Percentiles rank a stretch among this genome's conserved stretches.
Evolutionary conservation across 345 rosid genomes (phyloP).

Genomic region (Excoecaria cochinchinensis): DNA sequence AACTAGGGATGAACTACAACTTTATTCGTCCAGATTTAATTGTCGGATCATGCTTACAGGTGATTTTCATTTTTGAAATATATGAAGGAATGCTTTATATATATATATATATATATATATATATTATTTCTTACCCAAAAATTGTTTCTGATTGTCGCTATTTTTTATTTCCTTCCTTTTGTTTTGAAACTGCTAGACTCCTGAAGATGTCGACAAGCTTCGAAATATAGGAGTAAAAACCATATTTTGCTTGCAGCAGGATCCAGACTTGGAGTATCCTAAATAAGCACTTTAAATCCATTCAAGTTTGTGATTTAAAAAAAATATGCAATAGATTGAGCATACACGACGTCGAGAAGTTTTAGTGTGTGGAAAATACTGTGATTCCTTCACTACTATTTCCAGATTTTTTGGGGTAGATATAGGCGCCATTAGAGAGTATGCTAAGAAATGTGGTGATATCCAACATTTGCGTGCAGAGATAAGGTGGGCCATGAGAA

Average conservation of each 20-base stretch:
- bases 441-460: slow-evolving; percentile 52
- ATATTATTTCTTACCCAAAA: neutral
- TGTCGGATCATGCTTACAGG: slow-evolving; percentile 98
- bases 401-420: slow-evolving; percentile 91
- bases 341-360: neutral
- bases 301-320: slow-evolving; percentile 4
- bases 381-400: slow-evolving; percentile 42
- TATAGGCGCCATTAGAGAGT: slow-evolving; percentile 66
- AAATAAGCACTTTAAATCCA: slow-evolving; percentile 12
- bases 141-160: neutral
- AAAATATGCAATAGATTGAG: slow-evolving; percentile 4
- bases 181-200: slow-evolving; percentile 50
- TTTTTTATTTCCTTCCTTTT: slow-evolving; percentile 10
- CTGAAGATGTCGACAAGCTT: slow-evolving; percentile 84
- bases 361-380: neutral
- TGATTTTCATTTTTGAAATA: slow-evolving; percentile 26
- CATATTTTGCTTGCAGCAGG: slow-evolving; percentile 88
- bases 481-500: slow-evolving; percentile 58
- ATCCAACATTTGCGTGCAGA: slow-evolving; percentile 81
- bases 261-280: slow-evolving; percentile 96
- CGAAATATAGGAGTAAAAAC: slow-evolving; percentile 83
- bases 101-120: too few relatives aligned
- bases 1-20: slow-evolving; percentile 86
- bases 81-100: neutral
- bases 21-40: slow-evolving; percentile 84